Evolutionary conservation across 2,329 filamentous ascomycete species (phyloP).

Genomic region (Cytospora schulzeri): DNA sequence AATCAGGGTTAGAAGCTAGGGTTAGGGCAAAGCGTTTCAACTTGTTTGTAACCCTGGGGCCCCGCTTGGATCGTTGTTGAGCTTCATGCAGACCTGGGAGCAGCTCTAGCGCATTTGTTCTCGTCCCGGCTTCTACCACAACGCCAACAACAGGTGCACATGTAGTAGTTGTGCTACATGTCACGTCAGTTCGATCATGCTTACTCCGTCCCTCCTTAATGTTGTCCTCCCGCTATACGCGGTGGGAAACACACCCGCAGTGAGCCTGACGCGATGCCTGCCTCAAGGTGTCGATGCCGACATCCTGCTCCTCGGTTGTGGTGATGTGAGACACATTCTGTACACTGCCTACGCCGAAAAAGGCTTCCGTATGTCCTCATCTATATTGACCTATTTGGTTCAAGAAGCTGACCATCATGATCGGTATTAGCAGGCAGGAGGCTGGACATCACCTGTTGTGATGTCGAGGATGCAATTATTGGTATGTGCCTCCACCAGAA

Average conservation of each 20-base stretch:
- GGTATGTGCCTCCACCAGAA: conserved; percentile 40
- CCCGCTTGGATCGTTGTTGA: too few relatives aligned
- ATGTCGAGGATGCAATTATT: conserved; percentile 51
- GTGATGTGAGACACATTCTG: conserved; percentile 59
- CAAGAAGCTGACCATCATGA: conserved; percentile 30
- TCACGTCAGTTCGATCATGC: conserved; percentile 35
- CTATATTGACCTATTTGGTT: background rate
- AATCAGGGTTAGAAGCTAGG: too few relatives aligned
- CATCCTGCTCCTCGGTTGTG: conserved; percentile 57
- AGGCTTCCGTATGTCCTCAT: conserved; percentile 37
- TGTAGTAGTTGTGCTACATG: background rate
- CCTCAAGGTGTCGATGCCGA: conserved; percentile 52
- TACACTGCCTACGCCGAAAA: conserved; percentile 52
- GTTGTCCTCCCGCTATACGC: conserved; percentile 45
- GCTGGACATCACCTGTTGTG: conserved; percentile 60
- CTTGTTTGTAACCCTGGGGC: too few relatives aligned
- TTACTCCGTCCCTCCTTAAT: conserved; percentile 41
- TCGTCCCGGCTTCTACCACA: too few relatives aligned
- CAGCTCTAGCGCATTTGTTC: too few relatives aligned
- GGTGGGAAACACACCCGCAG: conserved; percentile 57
- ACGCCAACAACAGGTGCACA: too few relatives aligned
- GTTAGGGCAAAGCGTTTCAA: too few relatives aligned
- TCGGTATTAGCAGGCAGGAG: conserved; percentile 41
- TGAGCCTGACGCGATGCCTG: conserved; percentile 49
- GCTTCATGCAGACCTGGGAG: too few relatives aligned